Conservation (phyloP, 208 protist genomes). For the Herpetomonas tarakana region DNA sequence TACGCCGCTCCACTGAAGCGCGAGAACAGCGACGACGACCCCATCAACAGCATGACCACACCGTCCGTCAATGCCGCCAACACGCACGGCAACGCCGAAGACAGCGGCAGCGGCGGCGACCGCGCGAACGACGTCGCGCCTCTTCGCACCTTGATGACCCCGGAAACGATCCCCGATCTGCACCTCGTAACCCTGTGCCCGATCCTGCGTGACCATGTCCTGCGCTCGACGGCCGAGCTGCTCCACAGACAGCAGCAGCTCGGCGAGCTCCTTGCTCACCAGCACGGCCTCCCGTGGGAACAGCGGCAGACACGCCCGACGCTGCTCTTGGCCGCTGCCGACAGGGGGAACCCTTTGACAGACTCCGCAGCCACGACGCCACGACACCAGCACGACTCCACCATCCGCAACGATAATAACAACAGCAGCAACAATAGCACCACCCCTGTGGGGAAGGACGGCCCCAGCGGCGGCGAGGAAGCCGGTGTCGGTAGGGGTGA, state of each 20-base stretch:
- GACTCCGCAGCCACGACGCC: no score
- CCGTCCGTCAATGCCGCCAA: no score
- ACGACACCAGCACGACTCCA: not conserved
- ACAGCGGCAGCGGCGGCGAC: no score
- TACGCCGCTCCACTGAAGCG: conserved; percentile 8
- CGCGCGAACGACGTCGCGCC: no score
- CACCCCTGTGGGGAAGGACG: not conserved
- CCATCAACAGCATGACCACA: no score
- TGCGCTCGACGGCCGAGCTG: conserved; percentile 16
- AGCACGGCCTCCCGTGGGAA: not conserved
- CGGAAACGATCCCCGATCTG: not conserved
- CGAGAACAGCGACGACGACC: not conserved
- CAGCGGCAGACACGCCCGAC: no score
- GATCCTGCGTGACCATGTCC: conserved; percentile 28
- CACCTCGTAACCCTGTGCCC: conserved; percentile 12
- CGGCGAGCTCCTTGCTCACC: not conserved
- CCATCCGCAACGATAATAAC: not conserved
- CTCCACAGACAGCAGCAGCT: no score
- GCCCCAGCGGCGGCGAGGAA: not conserved
- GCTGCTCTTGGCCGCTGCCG: not conserved
- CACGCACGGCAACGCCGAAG: no score
- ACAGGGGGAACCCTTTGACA: no score
- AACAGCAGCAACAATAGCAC: not conserved
- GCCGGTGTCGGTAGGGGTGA: not conserved
- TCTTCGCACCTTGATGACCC: no score